Percentiles rank a stretch among this genome's conserved stretches.
These are phyloP conservation scores for Capronia epimyces DNA, from an alignment of 2,329 filamentous ascomycete species.

Conservation along the genomic window DNA sequence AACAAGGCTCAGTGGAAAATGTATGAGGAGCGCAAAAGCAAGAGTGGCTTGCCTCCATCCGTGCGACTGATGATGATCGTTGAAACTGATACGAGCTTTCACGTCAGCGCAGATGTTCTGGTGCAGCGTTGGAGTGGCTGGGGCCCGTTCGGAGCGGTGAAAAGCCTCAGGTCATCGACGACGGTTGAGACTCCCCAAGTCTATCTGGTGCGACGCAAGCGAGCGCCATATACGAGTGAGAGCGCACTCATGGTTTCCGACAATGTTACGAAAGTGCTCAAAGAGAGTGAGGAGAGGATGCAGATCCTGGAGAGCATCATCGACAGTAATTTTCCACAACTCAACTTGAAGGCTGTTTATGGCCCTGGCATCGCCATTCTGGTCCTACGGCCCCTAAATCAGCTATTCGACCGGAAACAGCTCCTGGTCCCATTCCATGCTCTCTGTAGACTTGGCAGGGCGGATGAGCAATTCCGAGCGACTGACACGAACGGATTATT, in stretches of 20 bases:
- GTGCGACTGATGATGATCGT: not conserved
- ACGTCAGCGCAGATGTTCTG: not conserved
- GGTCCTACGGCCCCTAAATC: not conserved
- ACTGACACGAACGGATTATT: not conserved
- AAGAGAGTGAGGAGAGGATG: not conserved
- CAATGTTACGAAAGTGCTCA: not conserved
- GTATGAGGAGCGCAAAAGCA: not conserved
- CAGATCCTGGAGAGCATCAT: not conserved
- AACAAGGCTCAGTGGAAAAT: not conserved
- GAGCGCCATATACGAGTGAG: not conserved
- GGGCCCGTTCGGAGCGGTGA: not conserved
- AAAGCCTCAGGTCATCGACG: not conserved
- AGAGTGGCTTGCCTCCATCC: not conserved
- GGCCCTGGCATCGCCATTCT: not conserved
- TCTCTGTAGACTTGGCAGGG: not conserved
- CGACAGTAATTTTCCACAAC: not conserved
- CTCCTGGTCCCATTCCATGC: not conserved
- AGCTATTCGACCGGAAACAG: not conserved
- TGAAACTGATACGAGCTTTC: not conserved
- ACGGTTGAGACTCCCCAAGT: too few relatives aligned
- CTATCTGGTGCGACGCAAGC: too few relatives aligned
- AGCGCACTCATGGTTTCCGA: not conserved
- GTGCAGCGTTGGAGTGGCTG: not conserved
- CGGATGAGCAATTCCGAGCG: too few relatives aligned
- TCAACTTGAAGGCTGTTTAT: not conserved